Conservation (phyloP, 2,329 filamentous ascomycete genomes). For the Nemania sp. region DNA sequence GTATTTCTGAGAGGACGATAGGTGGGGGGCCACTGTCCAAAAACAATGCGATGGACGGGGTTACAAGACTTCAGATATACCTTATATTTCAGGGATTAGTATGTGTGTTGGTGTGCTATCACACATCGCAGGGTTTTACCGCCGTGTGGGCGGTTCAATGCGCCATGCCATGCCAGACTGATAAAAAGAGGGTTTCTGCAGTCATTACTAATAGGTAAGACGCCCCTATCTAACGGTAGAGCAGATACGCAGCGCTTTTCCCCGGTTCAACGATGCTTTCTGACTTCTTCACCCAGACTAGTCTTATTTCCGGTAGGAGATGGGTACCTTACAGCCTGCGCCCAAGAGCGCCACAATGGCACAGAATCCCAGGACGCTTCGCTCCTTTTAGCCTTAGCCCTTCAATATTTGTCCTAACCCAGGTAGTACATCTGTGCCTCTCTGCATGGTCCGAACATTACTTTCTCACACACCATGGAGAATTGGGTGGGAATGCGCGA, state of each 20-base stretch:
- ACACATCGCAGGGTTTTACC: not conserved
- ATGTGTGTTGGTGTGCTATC: constrained; percentile 1
- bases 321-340: not conserved
- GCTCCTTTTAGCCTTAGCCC: not conserved
- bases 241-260: not conserved
- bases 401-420: not conserved
- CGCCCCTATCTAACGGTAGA: not conserved
- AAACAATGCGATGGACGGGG: not conserved
- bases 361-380: not conserved
- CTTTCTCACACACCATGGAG: not conserved
- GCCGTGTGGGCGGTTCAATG: constrained; percentile 1
- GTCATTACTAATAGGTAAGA: not conserved
- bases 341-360: constrained; percentile 1
- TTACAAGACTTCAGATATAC: not conserved
- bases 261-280: not conserved
- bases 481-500: constrained; percentile 4
- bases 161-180: not conserved
- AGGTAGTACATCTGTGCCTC: not conserved
- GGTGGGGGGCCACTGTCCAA: too few relatives aligned
- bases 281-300: not conserved
- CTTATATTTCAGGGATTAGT: constrained; percentile 1
- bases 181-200: not conserved
- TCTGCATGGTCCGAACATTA: too few relatives aligned
- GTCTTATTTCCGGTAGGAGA: too few relatives aligned
- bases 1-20: not conserved